Percentiles rank a stretch among this genome's conserved stretches.
Conservation (phyloP, 2,329 filamentous ascomycete species). For the Zopfia rhizophila region DNA sequence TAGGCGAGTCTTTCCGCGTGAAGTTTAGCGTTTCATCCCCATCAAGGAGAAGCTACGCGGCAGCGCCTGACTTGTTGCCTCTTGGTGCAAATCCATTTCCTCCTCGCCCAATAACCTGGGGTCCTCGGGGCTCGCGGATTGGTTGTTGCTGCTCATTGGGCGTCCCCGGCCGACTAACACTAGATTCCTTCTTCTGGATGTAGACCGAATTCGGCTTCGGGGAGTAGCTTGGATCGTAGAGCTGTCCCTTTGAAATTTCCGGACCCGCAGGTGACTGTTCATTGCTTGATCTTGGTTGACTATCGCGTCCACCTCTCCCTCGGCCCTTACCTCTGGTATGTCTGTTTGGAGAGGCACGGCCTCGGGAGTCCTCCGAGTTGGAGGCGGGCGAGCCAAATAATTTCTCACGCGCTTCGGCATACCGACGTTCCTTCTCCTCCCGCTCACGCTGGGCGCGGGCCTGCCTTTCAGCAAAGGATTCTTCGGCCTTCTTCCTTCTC, state of each 20-base stretch:
- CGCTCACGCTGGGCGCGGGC: conserved; percentile 80
- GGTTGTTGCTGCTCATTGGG: conserved; percentile 74
- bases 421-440: conserved; percentile 90
- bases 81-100: conserved; percentile 80
- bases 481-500: conserved; percentile 67
- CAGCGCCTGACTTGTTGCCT: conserved; percentile 52
- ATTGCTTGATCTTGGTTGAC: conserved; percentile 49
- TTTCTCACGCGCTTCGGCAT: conserved; percentile 87
- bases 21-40: no score
- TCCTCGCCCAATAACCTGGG: conserved; percentile 78
- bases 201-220: conserved; percentile 68
- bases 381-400: conserved; percentile 75
- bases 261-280: conserved; percentile 48
- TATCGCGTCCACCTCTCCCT: conserved; percentile 49
- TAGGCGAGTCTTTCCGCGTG: no score
- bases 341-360: conserved; percentile 46
- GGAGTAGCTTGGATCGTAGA: conserved; percentile 81
- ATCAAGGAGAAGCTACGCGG: no score
- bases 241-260: conserved; percentile 62
- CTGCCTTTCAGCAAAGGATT: conserved; percentile 79
- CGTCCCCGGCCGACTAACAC: conserved; percentile 59
- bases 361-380: conserved; percentile 45
- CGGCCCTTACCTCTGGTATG: conserved; percentile 48
- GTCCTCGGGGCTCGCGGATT: conserved; percentile 79
- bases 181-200: conserved; percentile 56